Evolutionary conservation across 164 flowering plant species (phyloP).

Genomic region (Hamamelis virginiana): DNA sequence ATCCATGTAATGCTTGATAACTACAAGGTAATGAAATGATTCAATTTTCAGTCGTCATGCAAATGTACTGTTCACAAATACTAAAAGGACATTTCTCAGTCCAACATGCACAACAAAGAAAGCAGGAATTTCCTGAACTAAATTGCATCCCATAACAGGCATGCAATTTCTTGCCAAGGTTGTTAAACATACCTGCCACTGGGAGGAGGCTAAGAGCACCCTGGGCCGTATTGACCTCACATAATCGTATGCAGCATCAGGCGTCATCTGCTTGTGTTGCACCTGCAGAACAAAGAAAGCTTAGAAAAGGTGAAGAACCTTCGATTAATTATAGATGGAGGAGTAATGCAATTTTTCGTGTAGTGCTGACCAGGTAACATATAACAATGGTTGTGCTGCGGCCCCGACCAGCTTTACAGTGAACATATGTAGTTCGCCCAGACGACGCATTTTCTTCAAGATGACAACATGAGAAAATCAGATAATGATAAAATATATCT

Average conservation of each 20-base stretch:
- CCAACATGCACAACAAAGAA: no score
- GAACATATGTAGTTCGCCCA: slow-evolving; percentile 78
- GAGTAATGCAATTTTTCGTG: not conserved
- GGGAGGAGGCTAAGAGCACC: slow-evolving; percentile 80
- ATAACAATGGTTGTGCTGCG: slow-evolving; percentile 91
- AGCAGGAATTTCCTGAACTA: not conserved
- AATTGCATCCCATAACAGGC: no score
- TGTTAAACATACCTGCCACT: slow-evolving; percentile 63
- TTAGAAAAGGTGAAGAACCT: slow-evolving; percentile 3
- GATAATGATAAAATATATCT: not conserved
- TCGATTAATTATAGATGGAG: not conserved
- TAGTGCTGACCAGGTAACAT: slow-evolving; percentile 69
- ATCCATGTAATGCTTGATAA: not conserved
- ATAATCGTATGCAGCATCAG: slow-evolving; percentile 61
- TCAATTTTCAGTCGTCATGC: not conserved
- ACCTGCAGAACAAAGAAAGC: slow-evolving; percentile 37
- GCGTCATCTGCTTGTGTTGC: slow-evolving; percentile 77
- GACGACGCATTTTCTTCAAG: slow-evolving; percentile 44
- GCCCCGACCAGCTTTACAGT: slow-evolving; percentile 96
- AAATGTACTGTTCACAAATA: no score
- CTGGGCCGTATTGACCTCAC: slow-evolving; percentile 77
- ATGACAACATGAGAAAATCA: not conserved
- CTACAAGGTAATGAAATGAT: not conserved
- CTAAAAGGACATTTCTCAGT: no score
- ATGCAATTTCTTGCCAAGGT: not conserved